Conservation (phyloP, 352 stramenopile genomes). For the Pythium chondricola region DNA sequence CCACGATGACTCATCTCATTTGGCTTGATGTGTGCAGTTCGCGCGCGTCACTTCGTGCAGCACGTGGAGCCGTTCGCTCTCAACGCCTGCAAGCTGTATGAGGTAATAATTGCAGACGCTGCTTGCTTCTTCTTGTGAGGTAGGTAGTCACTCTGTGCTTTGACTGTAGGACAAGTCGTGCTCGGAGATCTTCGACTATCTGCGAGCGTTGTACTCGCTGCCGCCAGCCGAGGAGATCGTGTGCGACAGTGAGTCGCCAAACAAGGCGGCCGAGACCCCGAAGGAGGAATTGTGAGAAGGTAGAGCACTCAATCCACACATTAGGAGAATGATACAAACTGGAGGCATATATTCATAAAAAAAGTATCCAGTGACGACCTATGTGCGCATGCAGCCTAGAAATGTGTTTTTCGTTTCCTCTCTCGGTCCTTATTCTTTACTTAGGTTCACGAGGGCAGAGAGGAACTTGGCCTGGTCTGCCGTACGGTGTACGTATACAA, state of each 20-base stretch:
- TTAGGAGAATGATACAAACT: not conserved
- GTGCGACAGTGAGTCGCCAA: conserved; percentile 22
- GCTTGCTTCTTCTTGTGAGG: not conserved
- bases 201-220: conserved; percentile 46
- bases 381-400: not conserved
- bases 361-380: no score
- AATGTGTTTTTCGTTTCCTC: not conserved
- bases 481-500: conserved; percentile 84
- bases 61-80: conserved; percentile 60
- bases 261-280: conserved; percentile 6
- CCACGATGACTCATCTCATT: no score
- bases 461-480: conserved; percentile 87
- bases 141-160: not conserved
- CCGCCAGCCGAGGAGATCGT: conserved; percentile 23
- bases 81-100: conserved; percentile 40
- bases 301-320: not conserved
- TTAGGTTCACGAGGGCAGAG: conserved; percentile 69
- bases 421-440: conserved; percentile 41
- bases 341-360: not conserved
- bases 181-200: conserved; percentile 54
- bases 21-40: conserved; percentile 27
- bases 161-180: conserved; percentile 41
- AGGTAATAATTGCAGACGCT: conserved; percentile 25
- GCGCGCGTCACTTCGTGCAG: conserved; percentile 48
- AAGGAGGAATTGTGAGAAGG: conserved; percentile 40